Base-by-base conservation (phyloP, 257 asterid species). In the Lycium ferocissimum region DNA sequence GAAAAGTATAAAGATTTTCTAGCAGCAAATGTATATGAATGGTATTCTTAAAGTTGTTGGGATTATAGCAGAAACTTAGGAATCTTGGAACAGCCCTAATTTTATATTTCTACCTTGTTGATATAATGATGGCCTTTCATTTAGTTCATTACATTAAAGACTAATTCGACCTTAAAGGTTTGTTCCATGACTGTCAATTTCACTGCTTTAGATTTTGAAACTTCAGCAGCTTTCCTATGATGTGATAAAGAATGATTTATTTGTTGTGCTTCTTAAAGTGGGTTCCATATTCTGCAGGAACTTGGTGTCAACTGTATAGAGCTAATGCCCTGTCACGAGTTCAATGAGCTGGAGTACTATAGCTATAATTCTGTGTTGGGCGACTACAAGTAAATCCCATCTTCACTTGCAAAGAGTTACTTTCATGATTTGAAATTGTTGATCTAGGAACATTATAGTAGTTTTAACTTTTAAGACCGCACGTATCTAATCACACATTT, bases 311-410 rank as follows among this genome's bases (percentile, higher is more conserved):
- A 95, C 91, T 96, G 99, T 91, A 93, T 96, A 89, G 99, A 96
- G 94, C 90, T 96, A 84, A 96, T 96, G 99, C 99, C 99, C 82
- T 96, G 99, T 87, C 98, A 96, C 72, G 99, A 96, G 88, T 96
- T 96, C 94, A 96, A 96, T 87, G 99, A 94, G 86, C 86, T 95
- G 92, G 99, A 96, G 93, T 91, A 95, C 87, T 95, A 94, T 85
- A 93, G 97, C 93, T 94, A 95, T 89, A 96, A 96, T 92, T 75
- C 97, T 84, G 90, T 91, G 91, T 86, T 92, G 95, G 99, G 98
- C 49, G 98, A 95, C 88, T 90, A 93, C 91, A 96, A 94, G 99
- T 96, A 95, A 91, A 62, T 49, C 17, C 81, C 40, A 51, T 10
- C 33, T 40, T 56, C 53, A 58, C 61, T 83, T 7, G 58, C 18